phyloP scores from a whole-genome alignment of 768 basidiomycete species.

The Boletellus emodensis region DNA sequence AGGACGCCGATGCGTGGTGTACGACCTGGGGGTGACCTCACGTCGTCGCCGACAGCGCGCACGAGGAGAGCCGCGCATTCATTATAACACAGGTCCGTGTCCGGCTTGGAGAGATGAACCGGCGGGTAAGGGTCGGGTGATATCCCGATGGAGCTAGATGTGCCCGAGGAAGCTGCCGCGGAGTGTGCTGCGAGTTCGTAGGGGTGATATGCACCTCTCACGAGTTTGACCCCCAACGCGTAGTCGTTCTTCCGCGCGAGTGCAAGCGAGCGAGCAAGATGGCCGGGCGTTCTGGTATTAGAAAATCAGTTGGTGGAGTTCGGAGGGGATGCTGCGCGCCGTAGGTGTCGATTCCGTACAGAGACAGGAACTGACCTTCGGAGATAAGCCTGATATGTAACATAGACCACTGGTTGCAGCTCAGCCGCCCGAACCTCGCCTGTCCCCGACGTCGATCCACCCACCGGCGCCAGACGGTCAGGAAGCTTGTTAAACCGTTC shows the following conservation, averaged over 20 bases:
- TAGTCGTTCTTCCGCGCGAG: slow-evolving; percentile 67
- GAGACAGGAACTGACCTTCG: slow-evolving; percentile 48
- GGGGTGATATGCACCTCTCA: slow-evolving; percentile 88
- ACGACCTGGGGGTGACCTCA: slow-evolving; percentile 24
- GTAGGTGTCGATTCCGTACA: neutral
- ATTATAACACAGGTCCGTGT: slow-evolving; percentile 76
- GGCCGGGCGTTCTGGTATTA: slow-evolving; percentile 54
- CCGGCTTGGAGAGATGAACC: slow-evolving; percentile 63
- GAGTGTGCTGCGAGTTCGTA: slow-evolving; percentile 57
- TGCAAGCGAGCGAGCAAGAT: slow-evolving; percentile 58
- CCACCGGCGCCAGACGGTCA: neutral
- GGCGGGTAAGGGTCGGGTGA: slow-evolving; percentile 59
- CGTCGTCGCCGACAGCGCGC: slow-evolving; percentile 49
- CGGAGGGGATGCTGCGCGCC: neutral
- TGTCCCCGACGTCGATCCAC: slow-evolving; percentile 3
- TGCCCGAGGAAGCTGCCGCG: slow-evolving; percentile 18
- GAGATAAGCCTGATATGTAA: slow-evolving; percentile 88
- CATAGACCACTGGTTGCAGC: slow-evolving; percentile 74
- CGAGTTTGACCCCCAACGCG: slow-evolving; percentile 85
- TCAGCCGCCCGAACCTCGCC: neutral
- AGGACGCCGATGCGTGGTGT: slow-evolving; percentile 53
- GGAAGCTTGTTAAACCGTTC: slow-evolving; percentile 62
- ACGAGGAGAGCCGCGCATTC: slow-evolving; percentile 56
- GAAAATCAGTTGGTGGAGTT: neutral
- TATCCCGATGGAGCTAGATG: slow-evolving; percentile 36